phyloP scores from a whole-genome alignment of 106 monocot species.

The Phalaenopsis equestris region DNA sequence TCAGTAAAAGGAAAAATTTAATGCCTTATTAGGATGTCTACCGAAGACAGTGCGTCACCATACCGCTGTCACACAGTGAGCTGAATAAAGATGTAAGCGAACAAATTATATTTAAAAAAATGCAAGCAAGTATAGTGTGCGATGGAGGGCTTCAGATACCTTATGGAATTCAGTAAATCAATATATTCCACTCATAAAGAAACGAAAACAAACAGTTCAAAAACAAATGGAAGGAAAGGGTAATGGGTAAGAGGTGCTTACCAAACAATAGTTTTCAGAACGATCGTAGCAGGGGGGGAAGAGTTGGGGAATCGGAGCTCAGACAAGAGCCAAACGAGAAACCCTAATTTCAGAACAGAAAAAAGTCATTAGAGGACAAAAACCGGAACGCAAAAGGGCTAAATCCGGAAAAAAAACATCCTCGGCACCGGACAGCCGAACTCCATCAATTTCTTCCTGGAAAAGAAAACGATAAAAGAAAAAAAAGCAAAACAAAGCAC shows the following conservation, averaged over 20 bases:
- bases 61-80: too few relatives aligned
- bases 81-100: too few relatives aligned
- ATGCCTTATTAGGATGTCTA: too few relatives aligned
- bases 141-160: not conserved
- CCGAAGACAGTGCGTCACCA: too few relatives aligned
- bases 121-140: not conserved
- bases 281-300: not conserved
- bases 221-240: not conserved
- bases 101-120: not conserved
- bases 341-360: constrained; percentile 18
- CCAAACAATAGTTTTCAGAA: not conserved
- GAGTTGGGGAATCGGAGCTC: not conserved
- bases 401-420: constrained; percentile 4
- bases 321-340: constrained; percentile 9
- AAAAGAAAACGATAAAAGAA: not conserved
- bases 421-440: not conserved
- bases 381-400: not conserved
- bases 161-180: not conserved
- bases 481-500: not conserved
- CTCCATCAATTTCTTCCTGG: constrained; percentile 6
- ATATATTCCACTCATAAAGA: not conserved
- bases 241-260: not conserved
- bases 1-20: too few relatives aligned
- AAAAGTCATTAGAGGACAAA: constrained; percentile 11
- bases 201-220: not conserved